Evolutionary conservation across 768 basidiomycete genomes (phyloP).

Genomic region (Tricholomella constricta): DNA sequence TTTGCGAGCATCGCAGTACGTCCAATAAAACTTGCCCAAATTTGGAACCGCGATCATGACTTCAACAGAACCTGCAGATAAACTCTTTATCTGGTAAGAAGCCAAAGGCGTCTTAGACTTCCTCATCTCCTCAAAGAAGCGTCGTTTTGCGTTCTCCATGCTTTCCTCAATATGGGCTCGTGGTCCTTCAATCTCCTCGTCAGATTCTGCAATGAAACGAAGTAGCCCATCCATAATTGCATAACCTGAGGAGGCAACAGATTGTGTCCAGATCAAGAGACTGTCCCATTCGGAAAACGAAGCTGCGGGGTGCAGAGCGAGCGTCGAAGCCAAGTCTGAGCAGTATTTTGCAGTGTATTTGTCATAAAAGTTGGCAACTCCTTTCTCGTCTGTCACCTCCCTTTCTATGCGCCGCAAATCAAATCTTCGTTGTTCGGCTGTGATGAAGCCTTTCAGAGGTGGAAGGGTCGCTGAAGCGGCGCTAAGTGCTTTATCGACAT

Average conservation of each 20-base stretch:
- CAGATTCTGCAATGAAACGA: conserved; percentile 1
- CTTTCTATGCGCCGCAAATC: not conserved
- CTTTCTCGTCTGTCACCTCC: conserved; percentile 5
- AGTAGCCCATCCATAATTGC: conserved; percentile 19
- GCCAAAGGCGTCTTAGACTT: conserved; percentile 8
- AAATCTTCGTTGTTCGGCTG: conserved; percentile 7
- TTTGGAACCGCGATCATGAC: conserved; percentile 17
- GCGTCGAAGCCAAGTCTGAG: conserved; percentile 18
- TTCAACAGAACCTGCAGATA: conserved; percentile 10
- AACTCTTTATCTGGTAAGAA: conserved; percentile 18
- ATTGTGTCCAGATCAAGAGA: conserved; percentile 19
- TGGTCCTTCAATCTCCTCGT: not conserved
- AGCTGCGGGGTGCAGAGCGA: conserved; percentile 17
- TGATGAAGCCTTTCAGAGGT: conserved; percentile 7
- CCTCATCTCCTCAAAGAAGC: conserved; percentile 6
- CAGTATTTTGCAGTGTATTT: conserved; percentile 15
- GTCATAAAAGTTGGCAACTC: conserved; percentile 12
- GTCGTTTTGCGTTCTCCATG: conserved; percentile 8
- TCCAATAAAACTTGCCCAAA: conserved; percentile 20
- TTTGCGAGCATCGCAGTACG: conserved; percentile 1
- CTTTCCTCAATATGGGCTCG: conserved; percentile 5
- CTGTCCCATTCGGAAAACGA: conserved; percentile 14
- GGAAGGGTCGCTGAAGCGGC: conserved; percentile 9
- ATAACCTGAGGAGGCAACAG: conserved; percentile 10
- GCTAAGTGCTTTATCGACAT: conserved; percentile 7